A percentile compares a stretch with the other conserved stretches of the same genome.
Evolutionary conservation across 139 green algal genomes (phyloP).

Genomic region (Klebsormidium nitens): DNA sequence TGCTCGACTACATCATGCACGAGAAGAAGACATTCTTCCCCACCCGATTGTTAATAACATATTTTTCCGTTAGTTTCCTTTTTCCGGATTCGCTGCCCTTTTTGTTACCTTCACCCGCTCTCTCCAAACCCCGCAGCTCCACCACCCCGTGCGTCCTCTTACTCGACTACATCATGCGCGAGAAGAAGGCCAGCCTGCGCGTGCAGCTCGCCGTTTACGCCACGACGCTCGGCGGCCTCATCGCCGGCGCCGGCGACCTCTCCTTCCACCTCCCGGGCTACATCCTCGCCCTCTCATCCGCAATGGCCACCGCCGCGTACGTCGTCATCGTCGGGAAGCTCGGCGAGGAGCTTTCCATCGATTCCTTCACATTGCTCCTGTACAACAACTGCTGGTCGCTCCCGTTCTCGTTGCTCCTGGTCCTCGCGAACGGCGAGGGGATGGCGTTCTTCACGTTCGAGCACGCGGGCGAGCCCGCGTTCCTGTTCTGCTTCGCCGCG

Average conservation of each 20-base stretch:
- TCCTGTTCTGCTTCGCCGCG: conserved; percentile 37
- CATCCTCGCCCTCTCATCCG: conserved; percentile 41
- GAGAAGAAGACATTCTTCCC: conserved; percentile 30
- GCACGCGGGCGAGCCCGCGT: conserved; percentile 24
- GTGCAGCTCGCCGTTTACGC: conserved; percentile 46
- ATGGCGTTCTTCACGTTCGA: conserved; percentile 7
- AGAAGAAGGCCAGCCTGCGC: conserved; percentile 17
- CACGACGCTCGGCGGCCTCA: conserved; percentile 41
- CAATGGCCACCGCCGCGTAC: conserved; percentile 43
- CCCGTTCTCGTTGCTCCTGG: conserved; percentile 42
- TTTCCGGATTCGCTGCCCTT: too few species aligned
- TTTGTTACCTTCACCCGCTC: too few species aligned
- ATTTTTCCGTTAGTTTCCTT: too few species aligned
- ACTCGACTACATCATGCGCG: conserved; percentile 43
- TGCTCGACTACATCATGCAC: conserved; percentile 44
- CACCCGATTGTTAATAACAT: too few species aligned
- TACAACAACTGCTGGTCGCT: conserved; percentile 53
- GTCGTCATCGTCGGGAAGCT: conserved; percentile 52
- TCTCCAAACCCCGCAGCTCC: too few species aligned
- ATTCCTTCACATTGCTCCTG: conserved; percentile 44
- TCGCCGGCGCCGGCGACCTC: conserved; percentile 45
- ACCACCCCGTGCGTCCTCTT: conserved; percentile 51
- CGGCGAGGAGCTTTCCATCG: conserved; percentile 45
- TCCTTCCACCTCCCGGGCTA: conserved; percentile 48
- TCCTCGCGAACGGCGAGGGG: conserved; percentile 39